Conservation (phyloP, 1,284 basidiomycete species). For the Cryptococcus depauperatus region DNA sequence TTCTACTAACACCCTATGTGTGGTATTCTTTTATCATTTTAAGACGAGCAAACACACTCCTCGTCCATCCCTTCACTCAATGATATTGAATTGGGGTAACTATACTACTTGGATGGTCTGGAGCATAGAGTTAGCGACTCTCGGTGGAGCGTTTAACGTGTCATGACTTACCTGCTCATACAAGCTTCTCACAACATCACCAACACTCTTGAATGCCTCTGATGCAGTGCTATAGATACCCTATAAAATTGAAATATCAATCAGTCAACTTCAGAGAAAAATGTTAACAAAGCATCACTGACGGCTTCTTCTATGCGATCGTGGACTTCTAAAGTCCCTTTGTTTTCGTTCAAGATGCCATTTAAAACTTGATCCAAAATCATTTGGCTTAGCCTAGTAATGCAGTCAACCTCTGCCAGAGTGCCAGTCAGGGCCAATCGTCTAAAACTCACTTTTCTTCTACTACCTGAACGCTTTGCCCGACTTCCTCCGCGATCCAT, state of each 20-base stretch:
- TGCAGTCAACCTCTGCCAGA: too few species aligned
- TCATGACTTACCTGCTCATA: conserved; percentile 64
- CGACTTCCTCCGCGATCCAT: conserved; percentile 80
- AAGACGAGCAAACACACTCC: too few species aligned
- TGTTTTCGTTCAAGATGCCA: conserved; percentile 90
- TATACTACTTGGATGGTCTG: conserved; percentile 12
- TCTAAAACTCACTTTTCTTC: conserved; percentile 72
- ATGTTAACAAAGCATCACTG: conserved; percentile 34
- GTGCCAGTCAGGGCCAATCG: too few species aligned
- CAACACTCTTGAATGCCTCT: conserved; percentile 79
- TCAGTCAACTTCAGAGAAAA: background rate
- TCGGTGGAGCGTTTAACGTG: background rate
- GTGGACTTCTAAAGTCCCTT: conserved; percentile 83
- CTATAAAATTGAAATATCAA: conserved; percentile 44
- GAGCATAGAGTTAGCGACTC: background rate
- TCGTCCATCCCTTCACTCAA: too few species aligned
- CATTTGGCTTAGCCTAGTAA: conserved; percentile 80
- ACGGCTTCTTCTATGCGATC: conserved; percentile 78
- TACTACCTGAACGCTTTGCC: conserved; percentile 82
- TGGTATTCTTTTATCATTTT: too few species aligned
- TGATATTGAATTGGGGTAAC: background rate
- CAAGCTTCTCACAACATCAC: conserved; percentile 81
- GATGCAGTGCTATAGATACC: conserved; percentile 79
- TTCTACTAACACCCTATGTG: too few species aligned
- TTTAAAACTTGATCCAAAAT: conserved; percentile 92